Base-by-base conservation (phyloP, 371 early-diverging fungal species). In the Mortierella sp. region DNA sequence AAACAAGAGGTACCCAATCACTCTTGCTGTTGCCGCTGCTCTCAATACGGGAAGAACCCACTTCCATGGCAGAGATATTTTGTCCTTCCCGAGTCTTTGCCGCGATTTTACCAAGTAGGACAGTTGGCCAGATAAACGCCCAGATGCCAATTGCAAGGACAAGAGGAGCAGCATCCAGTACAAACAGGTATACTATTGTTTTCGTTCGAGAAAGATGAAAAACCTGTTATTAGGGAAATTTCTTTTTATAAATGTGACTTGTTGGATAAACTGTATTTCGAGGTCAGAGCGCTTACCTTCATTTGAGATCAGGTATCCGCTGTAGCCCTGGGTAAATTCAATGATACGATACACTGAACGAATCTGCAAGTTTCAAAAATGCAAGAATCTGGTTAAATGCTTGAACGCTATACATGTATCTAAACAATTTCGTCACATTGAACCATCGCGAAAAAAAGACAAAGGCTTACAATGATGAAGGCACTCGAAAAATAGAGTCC, bases 321-420 rank as follows among this genome's bases (percentile, higher is more conserved):
- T 0, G 26, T 76, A 37, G 4, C 71, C 77, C 22, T 76, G 64
- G 22, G 32, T 40, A 52, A 71, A 71, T 45, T 76, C 77, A 5
- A 76, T 35, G 40, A 76, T 63, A 45, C 77, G 77, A 40, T 63
- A 76, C 14, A 76, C 26, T 10, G 77, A 76, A 49, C 77, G 77
- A 26, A 71, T 35, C 77, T 76, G 55, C 1, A 12, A 35, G 14
- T 24, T 61, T 61, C 37, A 26, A 32, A 62, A 2, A 22, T 4
- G 2, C 1, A 66, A 11, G 9, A 18, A 49, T 3, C 6, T 57
- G 52, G 28, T 9, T 6, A 24, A 20, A 32, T 37, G 2, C 26
- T 18, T 9, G 54, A 22, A 14, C 1, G 54, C 9, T 11, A 24
- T 52, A 40, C 37, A 16, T 26, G 26, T 40, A 20, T 39, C 3